A percentile compares a stretch with the other conserved stretches of the same genome.
Conservation (phyloP, 768 basidiomycete genomes). For the Obba rivulosa region DNA sequence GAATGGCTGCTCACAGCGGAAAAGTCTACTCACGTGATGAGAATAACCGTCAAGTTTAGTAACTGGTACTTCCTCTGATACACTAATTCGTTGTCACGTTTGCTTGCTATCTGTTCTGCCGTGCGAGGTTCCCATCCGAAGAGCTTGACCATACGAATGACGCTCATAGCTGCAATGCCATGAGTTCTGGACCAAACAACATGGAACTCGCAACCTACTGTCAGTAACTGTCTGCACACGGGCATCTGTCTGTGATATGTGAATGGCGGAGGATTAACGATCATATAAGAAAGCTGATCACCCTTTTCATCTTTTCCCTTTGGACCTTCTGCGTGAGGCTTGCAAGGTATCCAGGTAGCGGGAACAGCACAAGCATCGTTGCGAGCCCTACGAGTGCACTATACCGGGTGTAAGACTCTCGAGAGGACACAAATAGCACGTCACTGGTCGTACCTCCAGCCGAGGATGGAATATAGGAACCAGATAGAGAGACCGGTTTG, state of each 20-base stretch:
- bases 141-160: slow-evolving; percentile 41
- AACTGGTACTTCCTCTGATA: slow-evolving; percentile 49
- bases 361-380: slow-evolving; percentile 35
- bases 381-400: slow-evolving; percentile 35
- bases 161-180: slow-evolving; percentile 26
- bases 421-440: slow-evolving; percentile 15
- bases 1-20: not conserved
- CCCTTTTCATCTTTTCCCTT: slow-evolving; percentile 35
- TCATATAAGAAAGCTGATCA: slow-evolving; percentile 3
- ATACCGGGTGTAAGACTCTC: not conserved
- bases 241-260: slow-evolving; percentile 33
- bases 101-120: slow-evolving; percentile 44
- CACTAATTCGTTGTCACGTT: slow-evolving; percentile 54
- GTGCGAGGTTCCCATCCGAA: slow-evolving; percentile 42
- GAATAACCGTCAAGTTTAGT: slow-evolving; percentile 37
- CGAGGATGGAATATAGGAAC: slow-evolving; percentile 43
- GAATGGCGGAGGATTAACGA: not conserved
- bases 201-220: slow-evolving; percentile 8
- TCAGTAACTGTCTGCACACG: slow-evolving; percentile 43
- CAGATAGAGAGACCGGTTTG: slow-evolving; percentile 33
- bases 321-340: slow-evolving; percentile 31
- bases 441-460: slow-evolving; percentile 39
- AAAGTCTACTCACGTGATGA: slow-evolving; percentile 32
- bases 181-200: not conserved
- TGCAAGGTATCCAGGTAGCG: slow-evolving; percentile 39